A percentile compares a stretch with the other conserved stretches of the same genome.
phyloP scores from a whole-genome alignment of 2,329 filamentous ascomycete genomes.

The Aspergillus puulaauensis region DNA sequence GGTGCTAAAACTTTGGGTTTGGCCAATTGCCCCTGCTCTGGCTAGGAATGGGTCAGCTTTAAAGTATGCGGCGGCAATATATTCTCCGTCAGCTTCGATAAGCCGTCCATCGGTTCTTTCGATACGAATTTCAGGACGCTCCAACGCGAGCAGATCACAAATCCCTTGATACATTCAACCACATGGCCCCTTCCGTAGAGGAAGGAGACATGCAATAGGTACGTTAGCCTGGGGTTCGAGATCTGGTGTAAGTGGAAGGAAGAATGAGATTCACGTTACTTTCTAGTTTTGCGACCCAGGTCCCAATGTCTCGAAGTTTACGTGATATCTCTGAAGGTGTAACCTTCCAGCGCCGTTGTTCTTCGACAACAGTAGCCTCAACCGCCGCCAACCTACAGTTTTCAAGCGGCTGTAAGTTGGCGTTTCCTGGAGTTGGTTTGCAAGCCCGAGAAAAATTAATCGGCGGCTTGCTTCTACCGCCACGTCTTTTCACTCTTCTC shows the following conservation, averaged over 20 bases:
- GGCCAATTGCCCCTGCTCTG: slow-evolving; percentile 29
- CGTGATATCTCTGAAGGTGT: slow-evolving; percentile 15
- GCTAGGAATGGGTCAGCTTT: slow-evolving; percentile 27
- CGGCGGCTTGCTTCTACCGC: background rate
- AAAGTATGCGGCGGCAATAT: slow-evolving; percentile 23
- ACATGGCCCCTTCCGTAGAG: background rate
- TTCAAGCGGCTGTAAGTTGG: slow-evolving; percentile 22
- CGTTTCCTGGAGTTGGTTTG: slow-evolving; percentile 5
- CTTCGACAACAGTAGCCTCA: slow-evolving; percentile 1
- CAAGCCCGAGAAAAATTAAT: background rate
- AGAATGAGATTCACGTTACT: slow-evolving; percentile 16
- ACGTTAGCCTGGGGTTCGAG: background rate
- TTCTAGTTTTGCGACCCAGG: slow-evolving; percentile 16
- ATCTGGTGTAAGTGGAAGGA: background rate
- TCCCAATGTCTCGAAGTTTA: slow-evolving; percentile 9
- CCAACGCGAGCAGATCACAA: slow-evolving; percentile 24
- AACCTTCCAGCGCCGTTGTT: slow-evolving; percentile 20
- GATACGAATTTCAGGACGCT: slow-evolving; percentile 20
- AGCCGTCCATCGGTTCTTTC: slow-evolving; percentile 10
- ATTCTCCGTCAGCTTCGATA: slow-evolving; percentile 14
- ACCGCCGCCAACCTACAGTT: slow-evolving; percentile 18
- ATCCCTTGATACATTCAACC: slow-evolving; percentile 15
- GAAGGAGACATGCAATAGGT: background rate
- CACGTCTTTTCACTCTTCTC: background rate
- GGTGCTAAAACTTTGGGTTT: slow-evolving; percentile 11